These are phyloP conservation scores for Fraxinus sp. DNA, from an alignment of 305 asterid species.

Conservation along the genomic window DNA sequence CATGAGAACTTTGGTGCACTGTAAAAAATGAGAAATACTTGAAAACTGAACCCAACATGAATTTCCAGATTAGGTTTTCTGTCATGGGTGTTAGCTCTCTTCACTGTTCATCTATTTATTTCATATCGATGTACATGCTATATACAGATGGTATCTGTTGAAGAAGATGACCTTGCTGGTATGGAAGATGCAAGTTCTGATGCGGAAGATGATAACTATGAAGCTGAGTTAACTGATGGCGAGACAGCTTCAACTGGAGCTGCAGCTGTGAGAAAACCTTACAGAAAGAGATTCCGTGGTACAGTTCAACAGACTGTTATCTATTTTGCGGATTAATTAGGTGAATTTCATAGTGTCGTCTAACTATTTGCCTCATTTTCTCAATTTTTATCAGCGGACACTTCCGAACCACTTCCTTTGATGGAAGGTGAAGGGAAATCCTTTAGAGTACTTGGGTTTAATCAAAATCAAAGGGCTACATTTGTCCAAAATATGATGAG, in stretches of 20 bases:
- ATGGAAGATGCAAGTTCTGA: slow-evolving; percentile 93
- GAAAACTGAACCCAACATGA: background rate
- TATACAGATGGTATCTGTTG: slow-evolving; percentile 88
- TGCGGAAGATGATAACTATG: slow-evolving; percentile 91
- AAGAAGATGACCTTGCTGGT: slow-evolving; percentile 98
- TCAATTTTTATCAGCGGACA: slow-evolving; percentile 44
- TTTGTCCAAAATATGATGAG: slow-evolving; percentile 94
- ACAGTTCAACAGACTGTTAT: slow-evolving; percentile 28
- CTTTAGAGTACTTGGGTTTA: slow-evolving; percentile 82
- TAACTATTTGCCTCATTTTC: slow-evolving; percentile 24
- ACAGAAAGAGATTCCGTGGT: slow-evolving; percentile 77
- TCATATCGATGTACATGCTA: slow-evolving; percentile 20
- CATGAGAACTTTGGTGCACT: slow-evolving; percentile 2
- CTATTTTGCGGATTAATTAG: background rate
- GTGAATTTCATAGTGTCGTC: slow-evolving; percentile 3
- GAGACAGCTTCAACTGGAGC: slow-evolving; percentile 68
- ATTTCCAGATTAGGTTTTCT: background rate
- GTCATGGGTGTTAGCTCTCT: slow-evolving; percentile 12
- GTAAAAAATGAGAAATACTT: background rate
- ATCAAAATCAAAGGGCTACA: slow-evolving; percentile 81
- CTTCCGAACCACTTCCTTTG: slow-evolving; percentile 74
- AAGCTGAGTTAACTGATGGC: slow-evolving; percentile 78
- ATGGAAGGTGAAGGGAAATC: slow-evolving; percentile 98
- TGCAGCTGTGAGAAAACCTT: slow-evolving; percentile 55
- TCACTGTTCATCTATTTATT: slow-evolving; percentile 13